Conservation (phyloP, 108 stramenopile genomes). For the Epipyxis sp. region DNA sequence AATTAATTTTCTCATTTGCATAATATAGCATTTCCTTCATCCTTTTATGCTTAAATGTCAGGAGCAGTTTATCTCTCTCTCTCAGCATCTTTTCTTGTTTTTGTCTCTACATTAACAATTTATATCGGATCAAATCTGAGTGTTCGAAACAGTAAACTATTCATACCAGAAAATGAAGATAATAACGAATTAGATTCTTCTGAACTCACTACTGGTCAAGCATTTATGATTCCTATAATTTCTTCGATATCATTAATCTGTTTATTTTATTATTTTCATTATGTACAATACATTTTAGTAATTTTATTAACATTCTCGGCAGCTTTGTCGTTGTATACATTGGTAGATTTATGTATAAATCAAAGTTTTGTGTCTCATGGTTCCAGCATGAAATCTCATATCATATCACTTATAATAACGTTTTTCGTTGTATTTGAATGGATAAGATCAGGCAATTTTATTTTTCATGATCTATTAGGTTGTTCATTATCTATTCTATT, state of each 20-base stretch:
- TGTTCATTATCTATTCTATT: not conserved
- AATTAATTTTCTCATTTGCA: too few species aligned
- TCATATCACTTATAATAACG: not conserved
- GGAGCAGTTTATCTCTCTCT: not conserved
- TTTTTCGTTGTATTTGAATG: not conserved
- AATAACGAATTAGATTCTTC: too few species aligned
- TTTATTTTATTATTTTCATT: not conserved
- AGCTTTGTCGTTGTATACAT: not conserved
- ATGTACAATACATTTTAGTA: constrained; percentile 2
- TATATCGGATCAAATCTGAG: too few species aligned
- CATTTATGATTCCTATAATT: not conserved
- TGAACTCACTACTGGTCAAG: not conserved
- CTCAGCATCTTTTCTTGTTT: not conserved
- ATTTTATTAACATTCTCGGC: not conserved
- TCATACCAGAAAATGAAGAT: too few species aligned
- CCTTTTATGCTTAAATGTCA: too few species aligned
- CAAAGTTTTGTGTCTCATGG: not conserved
- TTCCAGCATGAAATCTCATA: too few species aligned
- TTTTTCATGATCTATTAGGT: not conserved
- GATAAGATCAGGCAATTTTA: not conserved
- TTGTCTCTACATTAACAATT: too few species aligned
- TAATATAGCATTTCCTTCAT: too few species aligned
- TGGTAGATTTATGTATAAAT: not conserved
- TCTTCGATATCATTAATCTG: not conserved
- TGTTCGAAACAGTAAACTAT: too few species aligned